These are phyloP conservation scores for Parathielavia hyrcaniae DNA, from an alignment of 495 filamentous ascomycete species.

Conservation along the genomic window DNA sequence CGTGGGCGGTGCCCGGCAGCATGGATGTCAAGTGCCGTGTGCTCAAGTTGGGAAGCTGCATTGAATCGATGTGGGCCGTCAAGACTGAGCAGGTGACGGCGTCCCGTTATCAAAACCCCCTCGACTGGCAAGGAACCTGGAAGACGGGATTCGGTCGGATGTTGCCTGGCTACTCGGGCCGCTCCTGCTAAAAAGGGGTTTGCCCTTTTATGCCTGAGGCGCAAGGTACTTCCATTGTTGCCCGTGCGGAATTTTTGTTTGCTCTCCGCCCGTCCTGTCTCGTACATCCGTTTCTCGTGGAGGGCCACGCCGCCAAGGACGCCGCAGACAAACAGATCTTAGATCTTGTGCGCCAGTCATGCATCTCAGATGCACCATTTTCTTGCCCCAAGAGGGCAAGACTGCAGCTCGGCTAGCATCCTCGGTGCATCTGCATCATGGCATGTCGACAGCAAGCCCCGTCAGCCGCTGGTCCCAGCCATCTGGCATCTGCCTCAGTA, in stretches of 20 bases:
- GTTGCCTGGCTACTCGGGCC: too few species aligned
- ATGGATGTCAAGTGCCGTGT: too few species aligned
- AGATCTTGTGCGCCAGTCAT: background rate
- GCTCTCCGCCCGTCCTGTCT: conserved; percentile 1
- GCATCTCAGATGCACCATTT: background rate
- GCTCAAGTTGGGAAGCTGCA: too few species aligned
- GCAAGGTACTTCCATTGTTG: background rate
- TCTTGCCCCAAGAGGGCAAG: background rate
- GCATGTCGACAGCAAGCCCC: background rate
- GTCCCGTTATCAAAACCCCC: background rate
- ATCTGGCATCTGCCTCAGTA: conserved; percentile 11
- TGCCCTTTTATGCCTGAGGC: background rate
- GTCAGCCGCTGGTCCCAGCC: conserved; percentile 1
- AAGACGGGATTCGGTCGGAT: too few species aligned
- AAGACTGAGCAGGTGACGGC: background rate
- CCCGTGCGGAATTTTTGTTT: background rate
- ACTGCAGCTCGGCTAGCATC: background rate
- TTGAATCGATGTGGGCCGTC: too few species aligned
- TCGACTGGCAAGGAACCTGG: too few species aligned
- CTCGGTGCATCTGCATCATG: background rate
- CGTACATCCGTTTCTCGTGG: background rate
- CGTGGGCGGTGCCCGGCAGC: too few species aligned
- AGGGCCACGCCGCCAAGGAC: conserved; percentile 4
- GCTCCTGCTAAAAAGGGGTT: too few species aligned
- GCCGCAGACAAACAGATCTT: conserved; percentile 10